Conservation (phyloP, 495 filamentous ascomycete genomes). For the Hypoxylon rickii region DNA sequence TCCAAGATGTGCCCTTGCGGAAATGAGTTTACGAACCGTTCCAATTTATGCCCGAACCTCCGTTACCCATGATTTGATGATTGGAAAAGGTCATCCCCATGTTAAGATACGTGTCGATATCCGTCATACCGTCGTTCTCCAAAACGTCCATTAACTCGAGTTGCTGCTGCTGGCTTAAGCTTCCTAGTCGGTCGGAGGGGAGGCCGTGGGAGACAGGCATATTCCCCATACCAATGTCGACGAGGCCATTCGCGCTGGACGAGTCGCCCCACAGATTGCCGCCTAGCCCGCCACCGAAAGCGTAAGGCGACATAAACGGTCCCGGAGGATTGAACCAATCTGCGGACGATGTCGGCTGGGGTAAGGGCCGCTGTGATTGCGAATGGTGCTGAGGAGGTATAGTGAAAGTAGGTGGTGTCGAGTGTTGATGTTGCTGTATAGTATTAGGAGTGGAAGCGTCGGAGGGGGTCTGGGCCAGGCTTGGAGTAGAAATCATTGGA, state of each 20-base stretch:
- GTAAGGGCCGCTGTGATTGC: conserved; percentile 45
- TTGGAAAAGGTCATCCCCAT: conserved; percentile 32
- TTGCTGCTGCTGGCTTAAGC: conserved; percentile 72
- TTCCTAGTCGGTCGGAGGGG: conserved; percentile 57
- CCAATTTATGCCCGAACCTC: conserved; percentile 30
- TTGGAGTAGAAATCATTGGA: conserved; percentile 27
- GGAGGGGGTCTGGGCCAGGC: conserved; percentile 34
- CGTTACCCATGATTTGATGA: conserved; percentile 26
- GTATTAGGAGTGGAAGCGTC: conserved; percentile 28
- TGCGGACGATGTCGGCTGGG: conserved; percentile 38
- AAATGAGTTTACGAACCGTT: no score
- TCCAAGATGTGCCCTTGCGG: no score
- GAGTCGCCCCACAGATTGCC: conserved; percentile 50
- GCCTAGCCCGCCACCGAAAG: conserved; percentile 49
- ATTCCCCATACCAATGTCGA: conserved; percentile 30
- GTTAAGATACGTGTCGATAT: conserved; percentile 66
- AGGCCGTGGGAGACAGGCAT: conserved; percentile 36
- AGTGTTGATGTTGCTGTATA: conserved; percentile 30
- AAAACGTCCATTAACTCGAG: conserved; percentile 69
- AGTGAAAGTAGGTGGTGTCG: conserved; percentile 41
- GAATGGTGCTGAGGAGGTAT: conserved; percentile 43
- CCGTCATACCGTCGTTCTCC: conserved; percentile 65
- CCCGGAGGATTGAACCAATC: conserved; percentile 57
- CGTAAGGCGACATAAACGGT: conserved; percentile 55
- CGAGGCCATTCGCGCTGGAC: conserved; percentile 43